A percentile compares a stretch with the other conserved stretches of the same genome.
Evolutionary conservation across 768 basidiomycete species (phyloP).

Genomic region (Auricularia sp.): DNA sequence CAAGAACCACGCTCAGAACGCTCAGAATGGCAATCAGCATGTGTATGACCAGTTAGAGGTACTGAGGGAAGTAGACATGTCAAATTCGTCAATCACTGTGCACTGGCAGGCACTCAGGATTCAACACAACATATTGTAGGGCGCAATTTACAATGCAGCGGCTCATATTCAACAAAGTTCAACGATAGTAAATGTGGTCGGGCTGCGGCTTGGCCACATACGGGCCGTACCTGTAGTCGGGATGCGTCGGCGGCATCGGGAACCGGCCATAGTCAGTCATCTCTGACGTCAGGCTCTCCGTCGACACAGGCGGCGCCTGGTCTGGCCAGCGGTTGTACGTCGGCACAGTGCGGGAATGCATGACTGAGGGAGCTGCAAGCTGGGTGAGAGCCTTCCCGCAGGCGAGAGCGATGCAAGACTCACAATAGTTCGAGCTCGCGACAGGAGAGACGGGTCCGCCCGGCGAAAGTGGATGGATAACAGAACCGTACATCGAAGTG

Average conservation of each 20-base stretch:
- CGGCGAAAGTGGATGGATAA: not conserved
- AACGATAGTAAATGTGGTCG: not conserved
- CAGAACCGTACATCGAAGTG: not conserved
- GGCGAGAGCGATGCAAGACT: not conserved
- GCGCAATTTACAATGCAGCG: no score
- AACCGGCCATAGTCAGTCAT: not conserved
- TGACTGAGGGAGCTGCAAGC: not conserved
- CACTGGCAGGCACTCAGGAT: no score
- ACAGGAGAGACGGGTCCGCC: not conserved
- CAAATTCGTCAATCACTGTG: no score
- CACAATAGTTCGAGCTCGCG: not conserved
- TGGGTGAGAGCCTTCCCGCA: not conserved
- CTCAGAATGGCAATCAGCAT: no score
- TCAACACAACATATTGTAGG: no score
- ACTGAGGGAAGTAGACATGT: no score
- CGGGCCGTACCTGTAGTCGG: not conserved
- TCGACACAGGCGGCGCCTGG: not conserved
- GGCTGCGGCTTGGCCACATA: not conserved
- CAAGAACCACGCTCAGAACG: no score
- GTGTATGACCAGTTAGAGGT: no score
- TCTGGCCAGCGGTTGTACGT: not conserved
- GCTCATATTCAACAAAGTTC: not conserved
- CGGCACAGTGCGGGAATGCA: not conserved
- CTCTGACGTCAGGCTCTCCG: not conserved
- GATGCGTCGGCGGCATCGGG: not conserved